Evolutionary conservation across 2,329 filamentous ascomycete genomes (phyloP).

Genomic region (Botrytis aclada): DNA sequence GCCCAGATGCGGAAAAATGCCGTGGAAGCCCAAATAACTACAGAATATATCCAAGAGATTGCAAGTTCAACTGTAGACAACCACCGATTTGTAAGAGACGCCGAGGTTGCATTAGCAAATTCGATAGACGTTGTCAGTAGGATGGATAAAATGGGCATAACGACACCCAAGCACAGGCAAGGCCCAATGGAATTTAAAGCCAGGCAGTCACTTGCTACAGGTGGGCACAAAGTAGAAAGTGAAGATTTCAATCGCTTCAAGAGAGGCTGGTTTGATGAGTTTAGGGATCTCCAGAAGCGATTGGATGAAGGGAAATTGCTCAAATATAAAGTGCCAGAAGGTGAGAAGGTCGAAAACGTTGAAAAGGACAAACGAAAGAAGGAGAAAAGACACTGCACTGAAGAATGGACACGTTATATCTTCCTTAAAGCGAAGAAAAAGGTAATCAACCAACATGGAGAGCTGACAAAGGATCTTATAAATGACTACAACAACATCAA

Average conservation of each 20-base stretch:
- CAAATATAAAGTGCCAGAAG: background rate
- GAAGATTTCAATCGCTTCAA: slow-evolving; percentile 4
- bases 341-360: background rate
- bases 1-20: slow-evolving; percentile 53
- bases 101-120: slow-evolving; percentile 48
- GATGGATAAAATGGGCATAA: slow-evolving; percentile 47
- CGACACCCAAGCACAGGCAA: slow-evolving; percentile 47
- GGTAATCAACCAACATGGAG: background rate
- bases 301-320: background rate
- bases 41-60: slow-evolving; percentile 58
- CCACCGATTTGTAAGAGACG: slow-evolving; percentile 41
- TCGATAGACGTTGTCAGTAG: slow-evolving; percentile 40
- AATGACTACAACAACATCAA: slow-evolving; percentile 5
- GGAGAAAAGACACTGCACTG: background rate
- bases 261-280: slow-evolving; percentile 4
- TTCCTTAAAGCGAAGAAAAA: background rate
- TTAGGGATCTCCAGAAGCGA: background rate
- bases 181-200: slow-evolving; percentile 34
- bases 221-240: background rate
- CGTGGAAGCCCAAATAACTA: slow-evolving; percentile 59
- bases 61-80: slow-evolving; percentile 40
- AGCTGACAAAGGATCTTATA: background rate
- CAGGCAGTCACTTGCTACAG: slow-evolving; percentile 25
- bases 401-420: background rate
- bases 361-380: background rate